Base-by-base conservation (phyloP, 495 filamentous ascomycete genomes). In the Neurospora hispaniola region DNA sequence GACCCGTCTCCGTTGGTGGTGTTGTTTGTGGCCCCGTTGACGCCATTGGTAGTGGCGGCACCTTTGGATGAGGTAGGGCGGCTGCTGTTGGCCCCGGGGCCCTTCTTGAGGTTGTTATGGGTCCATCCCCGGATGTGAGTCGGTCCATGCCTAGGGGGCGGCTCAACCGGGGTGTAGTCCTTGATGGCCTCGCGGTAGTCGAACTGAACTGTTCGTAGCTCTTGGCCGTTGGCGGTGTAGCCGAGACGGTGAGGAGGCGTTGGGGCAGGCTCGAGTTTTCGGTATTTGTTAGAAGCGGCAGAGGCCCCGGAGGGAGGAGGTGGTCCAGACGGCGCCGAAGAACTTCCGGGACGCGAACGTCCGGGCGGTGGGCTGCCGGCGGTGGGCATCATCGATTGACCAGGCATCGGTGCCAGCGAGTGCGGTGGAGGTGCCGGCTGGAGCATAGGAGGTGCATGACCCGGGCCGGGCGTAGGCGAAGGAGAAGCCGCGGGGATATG, bases 111-210 rank as follows among this genome's bases (percentile, higher is more conserved):
- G 68, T 84, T 84, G 73, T 85, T 85, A 10, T 85, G 81, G n/a
- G 81, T 82, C 85, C 85, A 86, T 8, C 84, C 85, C 23, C 85
- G 73, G n/a, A 86, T 85, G 18, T 80, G 80, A 4, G 82, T 85
- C 0, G 85, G 84, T 0, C 85, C 85, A 14, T 79, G 80, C 12
- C 79, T 77, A 7, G 84, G 84, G 11, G 83, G 84, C 8, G 84
- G 80, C 48, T 86, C 83, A 38, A 79, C 78, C 2, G 85, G 77
- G 7, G 76, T 74, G 70, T 85, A 84, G 59, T 85, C 85, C 70
- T 84, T 85, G 72, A 85, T 83, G 1, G 81, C 78, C 70, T 86
- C 84, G 42, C 79, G 81, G 70, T 85, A 83, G 71, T 86, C 83
- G 70, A 85, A 86, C 69, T 80, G 84, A 0, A 85, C 82, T 3